Evolutionary conservation across 1,139 yeast genomes (phyloP).

Genomic region (Saccharomyces uvarum): DNA sequence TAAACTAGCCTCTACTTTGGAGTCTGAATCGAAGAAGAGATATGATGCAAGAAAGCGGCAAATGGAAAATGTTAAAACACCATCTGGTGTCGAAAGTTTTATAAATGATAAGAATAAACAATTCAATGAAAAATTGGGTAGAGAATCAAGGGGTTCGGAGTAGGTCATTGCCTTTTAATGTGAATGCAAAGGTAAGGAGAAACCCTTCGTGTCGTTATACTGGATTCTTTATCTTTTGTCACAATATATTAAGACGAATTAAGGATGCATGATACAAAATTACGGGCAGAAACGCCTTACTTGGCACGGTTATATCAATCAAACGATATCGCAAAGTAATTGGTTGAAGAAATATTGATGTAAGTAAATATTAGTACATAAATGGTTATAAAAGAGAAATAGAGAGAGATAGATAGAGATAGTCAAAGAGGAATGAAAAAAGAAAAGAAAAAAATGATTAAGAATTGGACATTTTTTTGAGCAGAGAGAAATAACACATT

Average conservation of each 20-base stretch:
- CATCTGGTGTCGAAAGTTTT: slow-evolving; percentile 12
- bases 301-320: not conserved
- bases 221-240: not conserved
- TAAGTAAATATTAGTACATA: not conserved
- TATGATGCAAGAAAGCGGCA: slow-evolving; percentile 20
- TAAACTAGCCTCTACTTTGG: slow-evolving; percentile 18
- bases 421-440: not conserved
- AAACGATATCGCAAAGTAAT: not conserved
- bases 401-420: not conserved
- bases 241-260: not conserved
- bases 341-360: not conserved
- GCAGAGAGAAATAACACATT: not conserved
- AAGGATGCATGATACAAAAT: not conserved
- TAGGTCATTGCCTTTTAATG: not conserved
- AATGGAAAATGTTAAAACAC: slow-evolving; percentile 7
- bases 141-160: slow-evolving; percentile 4
- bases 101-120: slow-evolving; percentile 72
- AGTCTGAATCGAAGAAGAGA: slow-evolving; percentile 21
- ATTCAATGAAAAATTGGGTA: slow-evolving; percentile 62
- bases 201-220: not conserved
- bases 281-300: not conserved
- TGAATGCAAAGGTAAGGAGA: not conserved
- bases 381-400: not conserved
- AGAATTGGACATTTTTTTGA: not conserved
- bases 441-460: not conserved